phyloP scores from a whole-genome alignment of 2,329 filamentous ascomycete species.

The Cordyceps tenuipes region DNA sequence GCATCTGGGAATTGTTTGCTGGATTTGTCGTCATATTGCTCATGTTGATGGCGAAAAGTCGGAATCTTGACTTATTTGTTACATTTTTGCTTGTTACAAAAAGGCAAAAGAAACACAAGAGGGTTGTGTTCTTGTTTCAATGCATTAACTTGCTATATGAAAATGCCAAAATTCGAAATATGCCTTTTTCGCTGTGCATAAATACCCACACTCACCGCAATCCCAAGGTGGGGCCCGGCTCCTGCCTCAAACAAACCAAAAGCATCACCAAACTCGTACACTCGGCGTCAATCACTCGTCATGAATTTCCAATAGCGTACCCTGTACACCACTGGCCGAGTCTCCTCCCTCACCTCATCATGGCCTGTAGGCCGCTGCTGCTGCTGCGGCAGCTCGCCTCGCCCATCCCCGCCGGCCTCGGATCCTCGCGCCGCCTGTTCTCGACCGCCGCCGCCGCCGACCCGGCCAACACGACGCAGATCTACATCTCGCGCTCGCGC shows the following conservation, averaged over 20 bases:
- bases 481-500: constrained; percentile 60
- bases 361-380: not conserved
- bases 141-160: no score
- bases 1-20: not conserved
- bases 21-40: not conserved
- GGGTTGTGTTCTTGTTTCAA: no score
- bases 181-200: no score
- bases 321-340: no score
- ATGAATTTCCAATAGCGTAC: constrained; percentile 5
- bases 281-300: not conserved
- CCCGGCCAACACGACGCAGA: constrained; percentile 46
- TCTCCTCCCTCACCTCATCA: not conserved
- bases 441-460: constrained; percentile 25
- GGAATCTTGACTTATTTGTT: not conserved
- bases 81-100: not conserved
- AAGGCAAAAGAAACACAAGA: no score
- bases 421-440: not conserved
- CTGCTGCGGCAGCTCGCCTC: not conserved
- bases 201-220: no score
- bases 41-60: not conserved
- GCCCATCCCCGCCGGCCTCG: not conserved
- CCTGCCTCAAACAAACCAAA: not conserved
- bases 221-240: no score
- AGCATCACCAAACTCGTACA: not conserved
- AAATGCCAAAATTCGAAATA: no score